Percentiles rank a stretch among this genome's conserved stretches.
phyloP scores from a whole-genome alignment of 495 filamentous ascomycete species.

The Wilcoxina mikolae region DNA sequence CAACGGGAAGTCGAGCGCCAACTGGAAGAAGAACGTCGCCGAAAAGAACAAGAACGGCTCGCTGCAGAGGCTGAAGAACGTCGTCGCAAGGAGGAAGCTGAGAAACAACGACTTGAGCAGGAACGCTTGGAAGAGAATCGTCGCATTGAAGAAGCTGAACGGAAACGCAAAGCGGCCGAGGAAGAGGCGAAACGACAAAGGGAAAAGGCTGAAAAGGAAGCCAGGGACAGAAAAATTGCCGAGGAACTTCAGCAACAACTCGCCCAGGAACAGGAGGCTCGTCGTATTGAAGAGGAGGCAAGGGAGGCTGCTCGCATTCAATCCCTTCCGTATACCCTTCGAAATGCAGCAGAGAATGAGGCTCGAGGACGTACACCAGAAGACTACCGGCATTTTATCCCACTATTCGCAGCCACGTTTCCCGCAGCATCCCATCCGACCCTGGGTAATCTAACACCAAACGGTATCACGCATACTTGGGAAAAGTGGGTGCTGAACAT shows the following conservation, averaged over 20 bases:
- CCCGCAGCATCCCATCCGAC: constrained; percentile 5
- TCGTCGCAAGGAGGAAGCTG: constrained; percentile 20
- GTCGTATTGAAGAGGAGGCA: constrained; percentile 9
- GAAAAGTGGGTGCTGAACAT: constrained; percentile 26
- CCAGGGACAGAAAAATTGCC: constrained; percentile 15
- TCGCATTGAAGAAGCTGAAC: constrained; percentile 21
- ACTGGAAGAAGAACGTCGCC: constrained; percentile 16
- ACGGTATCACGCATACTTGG: constrained; percentile 6
- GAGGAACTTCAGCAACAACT: constrained; percentile 24
- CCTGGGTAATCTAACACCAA: constrained; percentile 7
- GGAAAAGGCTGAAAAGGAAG: constrained; percentile 18
- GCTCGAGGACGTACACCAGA: background rate
- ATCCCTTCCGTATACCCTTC: constrained; percentile 23
- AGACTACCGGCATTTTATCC: constrained; percentile 16
- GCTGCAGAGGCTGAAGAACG: constrained; percentile 20
- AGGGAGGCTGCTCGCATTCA: constrained; percentile 17
- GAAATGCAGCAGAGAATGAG: constrained; percentile 11
- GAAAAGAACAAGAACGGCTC: constrained; percentile 8
- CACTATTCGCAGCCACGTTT: constrained; percentile 20
- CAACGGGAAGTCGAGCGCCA: constrained; percentile 5
- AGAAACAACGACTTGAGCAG: constrained; percentile 11
- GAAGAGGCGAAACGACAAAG: constrained; percentile 7
- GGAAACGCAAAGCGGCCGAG: constrained; percentile 16
- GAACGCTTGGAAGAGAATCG: constrained; percentile 16
- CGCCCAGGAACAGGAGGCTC: constrained; percentile 11